Base-by-base conservation (phyloP, 2,329 filamentous ascomycete genomes). In the Stagonosporopsis tanaceti region DNA sequence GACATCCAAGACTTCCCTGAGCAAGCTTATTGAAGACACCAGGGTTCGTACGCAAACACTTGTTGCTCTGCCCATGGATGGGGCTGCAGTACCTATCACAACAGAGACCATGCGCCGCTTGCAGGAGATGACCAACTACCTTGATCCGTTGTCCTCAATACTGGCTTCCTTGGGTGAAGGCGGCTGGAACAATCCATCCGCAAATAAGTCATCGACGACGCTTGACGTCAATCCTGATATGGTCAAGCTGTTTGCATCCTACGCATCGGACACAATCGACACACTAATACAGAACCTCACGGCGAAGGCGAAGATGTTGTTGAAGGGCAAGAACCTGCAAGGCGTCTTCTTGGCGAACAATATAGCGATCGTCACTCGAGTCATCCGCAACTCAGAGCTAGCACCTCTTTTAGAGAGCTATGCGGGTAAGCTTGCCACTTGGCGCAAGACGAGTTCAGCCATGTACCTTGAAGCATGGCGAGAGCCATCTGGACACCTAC, bases 271-370 rank as follows among this genome's bases (percentile, higher is more conserved):
- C 76, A 94, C 92, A 30, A 89, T 98, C 61, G 93, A 98, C 53
- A 83, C 87, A 2, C 83, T 98, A 22, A 84, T 98, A 62, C 83
- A 83, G 27, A 85, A 89, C 8, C 82, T 98, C 11, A 91, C 96
- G 61, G 81, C 85, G 58, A 95, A 93, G 63, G 88, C 89, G 4
- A 87, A 89, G 28, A 72, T 84, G 8, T 75, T 95, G 40, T 85
- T 95, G 56, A 93, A 93, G 71, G 68, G 68, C 37, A 95, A 93
- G 76, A 87, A 89, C 24, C 81, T 91, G 4, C 85, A 93, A 47
- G 95, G 93, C 25, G 92, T 97, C 17, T 97, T 98, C 75, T 80
- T 98, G 50, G 92, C 92, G 45, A 99, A 99, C 78, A 92, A 89
- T 62, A 86, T 96, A 57, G 86, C 89, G 57, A 86, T 97, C 46